Evolutionary conservation across 2,329 filamentous ascomycete species (phyloP).

Genomic region (Aspergillus sp.): DNA sequence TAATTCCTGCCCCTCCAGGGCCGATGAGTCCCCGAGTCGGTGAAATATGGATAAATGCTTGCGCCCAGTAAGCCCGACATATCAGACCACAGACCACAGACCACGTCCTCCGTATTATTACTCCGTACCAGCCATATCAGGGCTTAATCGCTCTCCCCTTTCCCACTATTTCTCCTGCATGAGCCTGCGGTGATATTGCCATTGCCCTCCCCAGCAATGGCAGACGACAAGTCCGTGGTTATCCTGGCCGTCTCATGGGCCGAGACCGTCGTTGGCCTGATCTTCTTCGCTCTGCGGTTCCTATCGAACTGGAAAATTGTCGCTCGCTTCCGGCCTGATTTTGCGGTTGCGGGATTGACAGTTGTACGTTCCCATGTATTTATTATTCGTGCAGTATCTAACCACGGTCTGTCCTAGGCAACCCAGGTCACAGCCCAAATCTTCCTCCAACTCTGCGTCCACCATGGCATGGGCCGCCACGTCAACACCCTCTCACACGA

Average conservation of each 20-base stretch:
- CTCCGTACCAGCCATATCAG: too few species aligned
- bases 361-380: neutral
- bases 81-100: too few species aligned
- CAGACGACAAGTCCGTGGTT: neutral
- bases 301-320: constrained; percentile 1
- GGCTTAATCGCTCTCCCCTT: too few species aligned
- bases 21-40: too few species aligned
- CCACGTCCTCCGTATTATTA: too few species aligned
- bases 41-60: too few species aligned
- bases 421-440: neutral
- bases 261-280: neutral
- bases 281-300: constrained; percentile 1
- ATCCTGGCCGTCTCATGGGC: constrained; percentile 1
- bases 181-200: neutral
- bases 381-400: neutral
- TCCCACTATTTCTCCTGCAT: too few species aligned
- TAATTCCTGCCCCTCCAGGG: too few species aligned
- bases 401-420: neutral
- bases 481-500: neutral
- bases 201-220: neutral
- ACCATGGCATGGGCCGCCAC: neutral
- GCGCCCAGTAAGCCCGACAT: too few species aligned
- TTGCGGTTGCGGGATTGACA: neutral
- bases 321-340: constrained; percentile 1
- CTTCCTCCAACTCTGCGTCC: neutral